Evolutionary conservation across 345 rosid genomes (phyloP).

Genomic region (Clarkia xantiana): DNA sequence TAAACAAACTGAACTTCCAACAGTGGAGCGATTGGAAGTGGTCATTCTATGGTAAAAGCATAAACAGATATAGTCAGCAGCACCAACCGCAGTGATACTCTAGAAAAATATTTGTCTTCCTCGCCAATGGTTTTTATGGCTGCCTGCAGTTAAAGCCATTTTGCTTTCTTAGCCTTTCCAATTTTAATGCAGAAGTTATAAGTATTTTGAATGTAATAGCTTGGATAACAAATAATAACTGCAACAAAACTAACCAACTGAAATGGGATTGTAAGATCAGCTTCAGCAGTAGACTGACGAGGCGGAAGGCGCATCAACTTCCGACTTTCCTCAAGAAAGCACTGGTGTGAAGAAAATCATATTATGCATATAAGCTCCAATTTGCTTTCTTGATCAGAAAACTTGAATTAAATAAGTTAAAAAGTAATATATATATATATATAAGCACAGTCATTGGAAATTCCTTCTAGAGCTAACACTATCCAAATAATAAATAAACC

Average conservation of each 20-base stretch:
- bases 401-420: background rate
- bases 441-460: background rate
- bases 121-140: constrained; percentile 81
- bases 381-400: too few species aligned
- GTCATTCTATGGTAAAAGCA: background rate
- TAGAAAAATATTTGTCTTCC: constrained; percentile 77
- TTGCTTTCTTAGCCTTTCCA: background rate
- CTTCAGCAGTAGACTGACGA: constrained; percentile 90
- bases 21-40: background rate
- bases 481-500: background rate
- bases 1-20: background rate
- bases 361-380: too few species aligned
- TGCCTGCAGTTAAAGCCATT: constrained; percentile 34
- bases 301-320: constrained; percentile 93
- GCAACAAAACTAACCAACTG: constrained; percentile 54
- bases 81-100: constrained; percentile 72
- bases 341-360: constrained; percentile 22
- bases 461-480: background rate
- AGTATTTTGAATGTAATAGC: background rate
- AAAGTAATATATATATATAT: background rate
- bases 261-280: constrained; percentile 94
- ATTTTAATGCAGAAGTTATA: background rate
- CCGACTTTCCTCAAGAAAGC: constrained; percentile 94
- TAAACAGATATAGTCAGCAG: background rate
- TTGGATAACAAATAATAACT: background rate